phyloP scores from a whole-genome alignment of 164 flowering plant species.

The Aristolochia fimbriata region DNA sequence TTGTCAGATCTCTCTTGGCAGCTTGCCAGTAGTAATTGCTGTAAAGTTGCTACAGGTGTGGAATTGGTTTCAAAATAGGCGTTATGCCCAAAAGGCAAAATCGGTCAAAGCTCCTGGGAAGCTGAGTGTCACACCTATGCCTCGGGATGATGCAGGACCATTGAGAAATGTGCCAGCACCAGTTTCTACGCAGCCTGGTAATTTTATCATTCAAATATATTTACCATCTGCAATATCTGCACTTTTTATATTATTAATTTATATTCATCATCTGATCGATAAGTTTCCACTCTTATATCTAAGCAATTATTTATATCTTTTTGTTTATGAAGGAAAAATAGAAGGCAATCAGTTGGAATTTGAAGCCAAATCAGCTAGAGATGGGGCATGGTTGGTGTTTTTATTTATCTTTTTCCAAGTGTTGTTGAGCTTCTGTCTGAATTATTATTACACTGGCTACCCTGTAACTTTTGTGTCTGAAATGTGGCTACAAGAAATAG shows the following conservation, averaged over 20 bases:
- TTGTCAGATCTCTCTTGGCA: background rate
- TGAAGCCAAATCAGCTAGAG: constrained; percentile 87
- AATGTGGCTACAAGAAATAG: no score
- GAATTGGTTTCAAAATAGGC: constrained; percentile 98
- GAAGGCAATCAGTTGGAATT: constrained; percentile 46
- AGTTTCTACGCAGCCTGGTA: constrained; percentile 39
- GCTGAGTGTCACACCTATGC: constrained; percentile 38
- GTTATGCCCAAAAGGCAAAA: constrained; percentile 79
- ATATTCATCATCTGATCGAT: background rate
- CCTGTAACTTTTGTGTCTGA: no score
- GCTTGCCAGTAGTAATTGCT: constrained; percentile 3
- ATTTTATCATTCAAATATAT: background rate
- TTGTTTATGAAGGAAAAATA: constrained; percentile 19
- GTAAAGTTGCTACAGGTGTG: constrained; percentile 43
- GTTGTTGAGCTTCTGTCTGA: no score
- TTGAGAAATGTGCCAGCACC: constrained; percentile 30
- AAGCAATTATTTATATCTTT: constrained; percentile 6
- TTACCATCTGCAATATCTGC: background rate
- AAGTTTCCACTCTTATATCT: no score
- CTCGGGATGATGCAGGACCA: constrained; percentile 42
- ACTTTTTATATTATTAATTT: background rate
- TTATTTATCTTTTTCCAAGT: no score
- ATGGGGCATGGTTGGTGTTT: constrained; percentile 77
- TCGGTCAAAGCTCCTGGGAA: constrained; percentile 50
- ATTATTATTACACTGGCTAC: no score